Evolutionary conservation across 768 basidiomycete species (phyloP).

Genomic region (Boletus reticuloceps): DNA sequence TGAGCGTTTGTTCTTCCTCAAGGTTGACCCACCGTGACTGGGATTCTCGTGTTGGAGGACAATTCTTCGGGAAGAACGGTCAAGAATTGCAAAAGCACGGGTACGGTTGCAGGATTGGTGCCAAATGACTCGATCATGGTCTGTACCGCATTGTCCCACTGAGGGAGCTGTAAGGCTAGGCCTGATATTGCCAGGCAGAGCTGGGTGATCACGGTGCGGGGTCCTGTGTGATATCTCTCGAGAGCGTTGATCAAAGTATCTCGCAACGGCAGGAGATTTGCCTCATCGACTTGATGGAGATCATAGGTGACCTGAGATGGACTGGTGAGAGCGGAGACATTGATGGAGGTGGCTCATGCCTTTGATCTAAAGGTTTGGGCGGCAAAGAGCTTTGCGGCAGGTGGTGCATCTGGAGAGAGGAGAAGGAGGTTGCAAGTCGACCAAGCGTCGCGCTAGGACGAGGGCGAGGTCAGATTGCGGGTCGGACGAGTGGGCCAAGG

Average conservation of each 20-base stretch:
- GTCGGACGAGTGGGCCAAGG: conserved; percentile 54
- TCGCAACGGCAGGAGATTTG: conserved; percentile 73
- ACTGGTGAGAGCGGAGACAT: conserved; percentile 32
- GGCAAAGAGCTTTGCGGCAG: conserved; percentile 86
- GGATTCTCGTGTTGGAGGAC: conserved; percentile 79
- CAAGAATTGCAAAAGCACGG: conserved; percentile 83
- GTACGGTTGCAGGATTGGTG: conserved; percentile 77
- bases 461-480: conserved; percentile 64
- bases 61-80: conserved; percentile 90
- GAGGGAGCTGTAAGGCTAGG: conserved; percentile 82
- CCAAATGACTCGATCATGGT: conserved; percentile 85
- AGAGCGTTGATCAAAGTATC: conserved; percentile 85
- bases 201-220: conserved; percentile 82
- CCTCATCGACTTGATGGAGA: conserved; percentile 77
- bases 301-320: conserved; percentile 85
- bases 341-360: conserved; percentile 45
- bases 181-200: conserved; percentile 88
- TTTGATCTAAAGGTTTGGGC: conserved; percentile 96
- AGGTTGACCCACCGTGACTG: conserved; percentile 69
- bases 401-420: conserved; percentile 71
- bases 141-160: conserved; percentile 81
- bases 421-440: conserved; percentile 90
- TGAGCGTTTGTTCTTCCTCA: not conserved
- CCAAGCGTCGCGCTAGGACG: conserved; percentile 94
- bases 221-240: conserved; percentile 68